Evolutionary conservation across 139 green algal species (phyloP), one percentile per base, ranked within the genome.

Genomic region (Tetradesmus lagerheimii): DNA sequence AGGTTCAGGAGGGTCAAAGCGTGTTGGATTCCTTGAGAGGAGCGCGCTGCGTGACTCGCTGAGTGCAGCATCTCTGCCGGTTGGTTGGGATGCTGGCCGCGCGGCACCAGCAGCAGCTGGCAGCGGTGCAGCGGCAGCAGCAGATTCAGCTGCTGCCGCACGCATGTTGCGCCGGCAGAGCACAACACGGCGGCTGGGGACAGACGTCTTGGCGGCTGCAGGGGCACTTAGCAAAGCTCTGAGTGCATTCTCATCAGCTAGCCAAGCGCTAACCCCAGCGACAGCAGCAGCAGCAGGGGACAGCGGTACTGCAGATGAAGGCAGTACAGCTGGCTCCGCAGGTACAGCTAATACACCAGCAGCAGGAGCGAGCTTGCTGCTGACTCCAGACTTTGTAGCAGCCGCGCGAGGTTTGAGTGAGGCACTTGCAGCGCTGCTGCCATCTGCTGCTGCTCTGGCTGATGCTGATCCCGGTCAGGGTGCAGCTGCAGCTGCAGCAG

Each of bases 371-470:
- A 64, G 43, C n/a, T 9, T 88, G 25, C 71, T 89, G 43, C 85
- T 89, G 31, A 84, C 85, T 31, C 85, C 38, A 29, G 85, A 89
- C 74, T 89, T 89, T 57, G 41, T 89, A 15, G 74, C 71, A n/a
- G 85, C 85, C 23, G 85, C 85, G 5, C 31, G 85, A 37, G 85
- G 85, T 0, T 34, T 89, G 20, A 89, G 85, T 43, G 85, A 89
- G 35, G 85, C 85, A 27, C 85, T 89, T 31, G 85, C 85, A 18
- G 85, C 85, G 34, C 71, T 89, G 45, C 85, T 89, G 85, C 85
- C 71, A 23, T 84, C 85, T 74, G 85, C 85, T 83, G 85, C 71
- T 76, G 71, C 74, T 4, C 29, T 89, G 12, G 85, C 85, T 76
- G 71, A 75, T 77, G 85, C 37, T 8, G 66, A 53, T 16, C 34